A percentile compares a stretch with the other conserved stretches of the same genome.
phyloP scores from a whole-genome alignment of 2,329 filamentous ascomycete genomes.

The Aspergillus sp. region DNA sequence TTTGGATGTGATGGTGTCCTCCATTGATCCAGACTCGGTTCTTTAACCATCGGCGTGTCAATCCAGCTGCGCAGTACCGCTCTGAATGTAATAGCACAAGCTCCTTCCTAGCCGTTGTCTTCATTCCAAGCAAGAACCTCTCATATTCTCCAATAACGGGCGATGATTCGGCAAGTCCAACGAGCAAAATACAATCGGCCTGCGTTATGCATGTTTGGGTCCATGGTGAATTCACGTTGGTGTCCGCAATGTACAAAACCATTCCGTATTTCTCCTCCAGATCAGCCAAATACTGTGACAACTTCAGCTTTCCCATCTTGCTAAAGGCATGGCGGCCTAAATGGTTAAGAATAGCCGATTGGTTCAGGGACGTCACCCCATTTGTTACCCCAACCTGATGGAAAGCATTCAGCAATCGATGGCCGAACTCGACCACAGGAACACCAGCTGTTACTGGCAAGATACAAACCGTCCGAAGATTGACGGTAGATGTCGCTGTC shows the following conservation, averaged over 20 bases:
- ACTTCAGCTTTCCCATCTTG: slow-evolving; percentile 91
- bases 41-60: slow-evolving; percentile 83
- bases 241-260: slow-evolving; percentile 93
- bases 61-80: slow-evolving; percentile 75
- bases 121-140: slow-evolving; percentile 91
- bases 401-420: slow-evolving; percentile 78
- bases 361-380: slow-evolving; percentile 86
- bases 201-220: slow-evolving; percentile 97
- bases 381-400: slow-evolving; percentile 84
- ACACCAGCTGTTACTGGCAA: slow-evolving; percentile 87
- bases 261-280: slow-evolving; percentile 96
- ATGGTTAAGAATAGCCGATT: slow-evolving; percentile 90
- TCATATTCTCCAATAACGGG: slow-evolving; percentile 94
- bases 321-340: slow-evolving; percentile 94
- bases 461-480: slow-evolving; percentile 87
- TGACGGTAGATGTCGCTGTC: slow-evolving; percentile 74
- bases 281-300: slow-evolving; percentile 93
- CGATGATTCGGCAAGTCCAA: slow-evolving; percentile 85
- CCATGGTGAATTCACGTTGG: slow-evolving; percentile 95
- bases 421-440: slow-evolving; percentile 92
- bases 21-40: slow-evolving; percentile 98
- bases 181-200: slow-evolving; percentile 90
- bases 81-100: slow-evolving; percentile 86
- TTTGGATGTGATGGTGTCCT: slow-evolving; percentile 95
- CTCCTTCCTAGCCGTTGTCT: slow-evolving; percentile 91